A percentile compares a stretch with the other conserved stretches of the same genome.
phyloP scores from a whole-genome alignment of 2,329 filamentous ascomycete genomes.

The Xylariaceae sp. region DNA sequence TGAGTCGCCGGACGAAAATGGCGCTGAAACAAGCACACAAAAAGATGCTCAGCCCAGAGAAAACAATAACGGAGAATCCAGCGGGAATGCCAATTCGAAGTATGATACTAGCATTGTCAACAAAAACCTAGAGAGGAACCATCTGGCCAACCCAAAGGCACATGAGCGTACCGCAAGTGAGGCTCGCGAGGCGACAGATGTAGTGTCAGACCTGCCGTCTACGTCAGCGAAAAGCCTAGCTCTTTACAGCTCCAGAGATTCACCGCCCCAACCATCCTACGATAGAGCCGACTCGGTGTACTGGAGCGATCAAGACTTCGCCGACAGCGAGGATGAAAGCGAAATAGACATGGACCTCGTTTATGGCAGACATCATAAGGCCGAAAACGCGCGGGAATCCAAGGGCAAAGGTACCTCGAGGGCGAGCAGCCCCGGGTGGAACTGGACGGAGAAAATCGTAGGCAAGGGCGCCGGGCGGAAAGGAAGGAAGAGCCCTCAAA shows the following conservation, averaged over 20 bases:
- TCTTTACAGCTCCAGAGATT: slow-evolving; percentile 28
- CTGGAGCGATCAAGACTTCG: slow-evolving; percentile 70
- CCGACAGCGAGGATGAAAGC: slow-evolving; percentile 54
- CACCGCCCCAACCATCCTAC: slow-evolving; percentile 31
- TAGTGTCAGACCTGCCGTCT: slow-evolving; percentile 49
- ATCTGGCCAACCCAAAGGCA: background rate
- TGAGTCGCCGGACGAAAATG: slow-evolving; percentile 61
- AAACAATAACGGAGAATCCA: background rate
- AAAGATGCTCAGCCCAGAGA: slow-evolving; percentile 35
- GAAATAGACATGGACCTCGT: slow-evolving; percentile 40
- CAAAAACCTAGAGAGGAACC: background rate
- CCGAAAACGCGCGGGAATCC: slow-evolving; percentile 13
- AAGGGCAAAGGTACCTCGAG: slow-evolving; percentile 20
- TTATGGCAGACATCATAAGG: slow-evolving; percentile 21
- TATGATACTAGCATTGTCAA: background rate
- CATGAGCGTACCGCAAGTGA: slow-evolving; percentile 36
- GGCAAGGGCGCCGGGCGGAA: slow-evolving; percentile 39
- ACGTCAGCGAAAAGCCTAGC: slow-evolving; percentile 24
- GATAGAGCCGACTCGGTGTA: slow-evolving; percentile 56
- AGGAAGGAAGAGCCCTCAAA: slow-evolving; percentile 17
- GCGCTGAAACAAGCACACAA: slow-evolving; percentile 61
- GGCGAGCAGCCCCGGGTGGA: slow-evolving; percentile 39
- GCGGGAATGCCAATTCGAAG: background rate
- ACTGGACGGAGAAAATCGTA: slow-evolving; percentile 49
- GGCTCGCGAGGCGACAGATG: slow-evolving; percentile 46